Conservation (phyloP, 2,329 filamentous ascomycete species). For the Fusarium sp. region DNA sequence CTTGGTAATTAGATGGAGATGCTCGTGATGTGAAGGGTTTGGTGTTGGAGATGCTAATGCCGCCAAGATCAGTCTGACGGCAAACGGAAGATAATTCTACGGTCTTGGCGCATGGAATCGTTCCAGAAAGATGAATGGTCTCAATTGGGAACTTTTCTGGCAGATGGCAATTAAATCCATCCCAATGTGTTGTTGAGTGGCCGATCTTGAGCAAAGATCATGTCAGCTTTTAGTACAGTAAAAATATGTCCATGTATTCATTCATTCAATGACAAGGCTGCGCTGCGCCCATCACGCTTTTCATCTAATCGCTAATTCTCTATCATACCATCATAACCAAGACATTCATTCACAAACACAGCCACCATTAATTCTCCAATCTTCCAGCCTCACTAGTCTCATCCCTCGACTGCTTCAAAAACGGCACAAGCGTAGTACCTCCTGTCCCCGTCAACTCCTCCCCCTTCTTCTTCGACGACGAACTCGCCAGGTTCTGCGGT, state of each 20-base stretch:
- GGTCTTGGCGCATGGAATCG: background rate
- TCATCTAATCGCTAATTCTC: constrained; percentile 17
- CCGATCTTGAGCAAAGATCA: no score
- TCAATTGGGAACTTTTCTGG: no score
- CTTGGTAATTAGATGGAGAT: background rate
- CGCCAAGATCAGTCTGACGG: background rate
- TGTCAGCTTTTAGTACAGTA: no score
- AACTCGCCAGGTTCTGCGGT: constrained; percentile 58
- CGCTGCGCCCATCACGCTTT: background rate
- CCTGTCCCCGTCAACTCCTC: constrained; percentile 81
- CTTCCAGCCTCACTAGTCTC: constrained; percentile 70
- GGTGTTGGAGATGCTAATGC: background rate
- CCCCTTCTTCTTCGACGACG: constrained; percentile 51
- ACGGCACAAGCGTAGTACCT: constrained; percentile 87
- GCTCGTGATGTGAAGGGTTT: background rate
- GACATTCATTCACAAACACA: background rate
- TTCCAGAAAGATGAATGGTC: background rate
- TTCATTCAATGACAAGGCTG: no score
- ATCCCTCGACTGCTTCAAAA: constrained; percentile 88
- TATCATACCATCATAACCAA: background rate
- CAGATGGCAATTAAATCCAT: background rate
- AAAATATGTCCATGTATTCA: background rate
- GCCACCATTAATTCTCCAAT: constrained; percentile 31
- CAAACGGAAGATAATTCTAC: background rate
- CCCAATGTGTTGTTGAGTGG: no score